Evolutionary conservation across 164 flowering plant species (phyloP).

Genomic region (Paratinospora sagittata): DNA sequence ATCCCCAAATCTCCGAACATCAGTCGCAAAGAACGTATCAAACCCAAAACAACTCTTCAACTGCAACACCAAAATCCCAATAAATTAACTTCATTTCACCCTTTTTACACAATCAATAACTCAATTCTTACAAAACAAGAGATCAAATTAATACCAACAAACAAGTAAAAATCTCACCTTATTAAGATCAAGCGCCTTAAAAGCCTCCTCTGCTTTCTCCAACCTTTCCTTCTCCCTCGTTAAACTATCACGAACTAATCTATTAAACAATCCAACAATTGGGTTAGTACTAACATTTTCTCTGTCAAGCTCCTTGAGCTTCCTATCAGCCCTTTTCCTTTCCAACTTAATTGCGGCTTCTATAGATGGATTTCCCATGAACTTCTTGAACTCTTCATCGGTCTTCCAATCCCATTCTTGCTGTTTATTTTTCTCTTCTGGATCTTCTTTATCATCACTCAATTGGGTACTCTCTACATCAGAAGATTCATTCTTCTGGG

Average conservation of each 20-base stretch:
- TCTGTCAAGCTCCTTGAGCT: conserved; percentile 75
- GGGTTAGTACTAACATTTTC: conserved; percentile 52
- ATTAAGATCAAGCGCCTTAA: conserved; percentile 89
- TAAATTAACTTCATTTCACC: neutral
- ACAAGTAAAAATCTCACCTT: conserved; percentile 40
- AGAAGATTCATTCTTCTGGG: conserved; percentile 18
- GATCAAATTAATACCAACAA: neutral
- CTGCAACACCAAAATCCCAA: conserved; percentile 32
- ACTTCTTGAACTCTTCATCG: conserved; percentile 91
- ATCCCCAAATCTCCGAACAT: conserved; percentile 91
- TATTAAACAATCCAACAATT: conserved; percentile 44
- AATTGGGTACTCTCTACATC: conserved; percentile 5
- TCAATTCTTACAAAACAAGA: neutral
- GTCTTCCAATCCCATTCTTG: conserved; percentile 86
- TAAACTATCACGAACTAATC: conserved; percentile 48
- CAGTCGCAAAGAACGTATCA: conserved; percentile 84
- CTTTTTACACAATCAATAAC: neutral
- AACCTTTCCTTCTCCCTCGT: conserved; percentile 66
- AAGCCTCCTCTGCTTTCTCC: conserved; percentile 77
- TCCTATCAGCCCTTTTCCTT: conserved; percentile 88
- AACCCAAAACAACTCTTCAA: conserved; percentile 84
- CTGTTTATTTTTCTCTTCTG: conserved; percentile 24
- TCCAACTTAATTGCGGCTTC: conserved; percentile 95
- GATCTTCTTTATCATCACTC: too few species aligned
- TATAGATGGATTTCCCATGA: conserved; percentile 95